Conservation (phyloP, 2,329 filamentous ascomycete species). For the Teratosphaeria zuluensis region DNA sequence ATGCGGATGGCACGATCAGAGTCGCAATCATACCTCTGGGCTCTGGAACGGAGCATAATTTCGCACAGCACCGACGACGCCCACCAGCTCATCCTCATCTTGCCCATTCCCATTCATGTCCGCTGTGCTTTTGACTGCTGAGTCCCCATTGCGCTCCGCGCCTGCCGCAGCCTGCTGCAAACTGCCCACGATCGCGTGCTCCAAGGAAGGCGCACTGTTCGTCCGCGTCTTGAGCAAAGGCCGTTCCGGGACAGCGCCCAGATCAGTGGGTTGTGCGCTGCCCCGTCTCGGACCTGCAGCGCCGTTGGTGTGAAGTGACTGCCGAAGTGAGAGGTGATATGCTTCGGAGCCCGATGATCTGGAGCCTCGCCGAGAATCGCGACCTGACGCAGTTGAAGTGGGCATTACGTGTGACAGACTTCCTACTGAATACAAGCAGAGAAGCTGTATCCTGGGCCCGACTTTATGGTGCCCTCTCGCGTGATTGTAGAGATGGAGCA, state of each 20-base stretch:
- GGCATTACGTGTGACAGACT: constrained; percentile 7
- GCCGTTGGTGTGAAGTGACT: constrained; percentile 6
- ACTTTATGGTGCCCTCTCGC: background rate
- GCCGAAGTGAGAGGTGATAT: constrained; percentile 7
- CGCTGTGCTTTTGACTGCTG: background rate
- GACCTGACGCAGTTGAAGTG: constrained; percentile 6
- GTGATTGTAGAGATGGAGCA: background rate
- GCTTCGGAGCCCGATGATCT: constrained; percentile 3
- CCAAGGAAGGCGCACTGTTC: constrained; percentile 18
- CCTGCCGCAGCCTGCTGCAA: background rate
- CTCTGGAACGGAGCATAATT: constrained; percentile 19
- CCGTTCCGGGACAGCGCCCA: constrained; percentile 9
- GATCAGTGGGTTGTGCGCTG: constrained; percentile 2
- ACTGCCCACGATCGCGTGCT: background rate
- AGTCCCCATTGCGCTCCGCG: background rate
- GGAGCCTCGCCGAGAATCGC: constrained; percentile 11
- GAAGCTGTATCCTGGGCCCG: background rate
- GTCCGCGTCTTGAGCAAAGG: constrained; percentile 15
- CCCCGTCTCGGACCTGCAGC: background rate
- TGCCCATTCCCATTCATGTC: constrained; percentile 9
- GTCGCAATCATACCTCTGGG: constrained; percentile 17
- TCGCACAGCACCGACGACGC: constrained; percentile 19
- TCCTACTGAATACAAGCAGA: background rate
- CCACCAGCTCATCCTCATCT: constrained; percentile 24
- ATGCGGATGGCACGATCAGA: background rate